Evolutionary conservation across 768 basidiomycete genomes (phyloP), one percentile per base, ranked within the genome.

Genomic region (Mycena capillaripes): DNA sequence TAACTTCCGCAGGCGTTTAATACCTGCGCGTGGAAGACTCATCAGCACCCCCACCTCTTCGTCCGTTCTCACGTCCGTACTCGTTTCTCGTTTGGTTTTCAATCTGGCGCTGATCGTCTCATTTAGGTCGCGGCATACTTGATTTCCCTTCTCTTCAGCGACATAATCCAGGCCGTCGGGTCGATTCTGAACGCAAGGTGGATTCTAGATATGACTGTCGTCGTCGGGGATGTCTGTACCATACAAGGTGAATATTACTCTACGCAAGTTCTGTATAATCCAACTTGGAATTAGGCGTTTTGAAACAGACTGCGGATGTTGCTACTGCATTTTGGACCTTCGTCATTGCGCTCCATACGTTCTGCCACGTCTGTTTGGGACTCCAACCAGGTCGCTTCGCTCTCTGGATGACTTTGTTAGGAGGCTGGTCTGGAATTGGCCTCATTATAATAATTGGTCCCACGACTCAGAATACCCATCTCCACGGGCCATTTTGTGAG

Each of bases 71-170:
- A n/a, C 73, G 84, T 90, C 36, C 85, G 88, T n/a, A 89, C 87
- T 38, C 77, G 84, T 88, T 30, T 29, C 66, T 56, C 10, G 84
- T 6, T 82, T 84, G 56, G 75, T 74, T 27, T 81, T 75, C 14
- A 79, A 83, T 48, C 76, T 81, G 21, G 79, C 83, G 69, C 73
- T 88, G 30, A 89, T 69, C 81, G 88, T 38, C 82, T 86, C 21
- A 87, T 85, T 25, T 87, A 89, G 79, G 84, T 88, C 52, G 87
- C 84, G 4, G 86, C 85, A 19, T 91, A 90, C 75, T 89, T 90
- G 69, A 72, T 89, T 23, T 90, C 85, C 30, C 80, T 90, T 42
- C 78, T 91, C n/a, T 38, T 88, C 4, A 86, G 86, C 66, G 86
- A 90, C 75, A 42, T 90, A 6, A 66, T 86, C 16, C 88, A 89